Base-by-base conservation (phyloP, 169 alveolate genomes). In the Plasmodium blacklocki region DNA sequence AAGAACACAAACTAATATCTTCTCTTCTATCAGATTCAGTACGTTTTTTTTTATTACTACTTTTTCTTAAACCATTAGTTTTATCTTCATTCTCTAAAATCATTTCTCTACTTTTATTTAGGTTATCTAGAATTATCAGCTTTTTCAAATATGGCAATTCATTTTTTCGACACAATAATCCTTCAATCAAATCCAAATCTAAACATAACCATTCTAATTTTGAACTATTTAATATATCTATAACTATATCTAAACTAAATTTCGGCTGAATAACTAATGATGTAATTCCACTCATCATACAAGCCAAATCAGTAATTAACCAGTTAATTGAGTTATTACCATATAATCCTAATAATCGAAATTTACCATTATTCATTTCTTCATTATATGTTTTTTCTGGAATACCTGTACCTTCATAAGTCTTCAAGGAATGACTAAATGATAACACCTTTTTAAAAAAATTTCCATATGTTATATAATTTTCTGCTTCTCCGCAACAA, bases 311-410 rank as follows among this genome's bases (percentile, higher is more conserved):
- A 0, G 85, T 73, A 9, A 19, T 18, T 43, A 83, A 11, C 91
- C 91, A 83, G 29, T 83, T 83, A 2, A 66, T 19, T 2, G 91
- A 83, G n/a, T 83, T 83, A 49, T 21, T n/a, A 39, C 85, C 91
- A 68, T 70, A 83, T n/a, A 83, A 56, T 3, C 91, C 91, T 60
- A 83, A 45, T 9, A 83, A 0, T 54, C 70, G 54, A 50, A 83
- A 83, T 1, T 29, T 14, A 3, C 91, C 91, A 3, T 67, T 19
- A 62, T 83, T 83, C 1, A 39, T 54, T 56, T 67, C 64, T 68
- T 83, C 91, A 29, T 66, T 54, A 60, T 54, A 83, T 18, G 0
- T 12, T 15, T 70, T 83, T 45, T 3, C 56, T 21, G 80, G 91
- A 18, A 83, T 19, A 1, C 91, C 91, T 19, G 47, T 39, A 54